Evolutionary conservation across 2,329 filamentous ascomycete species (phyloP).

Genomic region (Fusarium tricinctum): DNA sequence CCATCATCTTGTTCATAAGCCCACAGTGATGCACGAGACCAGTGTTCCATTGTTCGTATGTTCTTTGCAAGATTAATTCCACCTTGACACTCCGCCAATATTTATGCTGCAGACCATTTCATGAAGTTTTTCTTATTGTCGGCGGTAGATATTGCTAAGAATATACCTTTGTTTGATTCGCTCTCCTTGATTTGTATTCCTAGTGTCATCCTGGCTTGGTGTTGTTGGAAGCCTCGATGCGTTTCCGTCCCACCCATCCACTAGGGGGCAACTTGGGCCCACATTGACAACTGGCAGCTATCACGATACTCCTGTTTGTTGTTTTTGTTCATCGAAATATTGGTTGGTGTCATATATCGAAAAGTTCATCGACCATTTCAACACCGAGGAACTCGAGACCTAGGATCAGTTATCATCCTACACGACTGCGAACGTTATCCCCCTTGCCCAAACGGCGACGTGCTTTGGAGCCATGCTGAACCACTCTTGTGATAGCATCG

Average conservation of each 20-base stretch:
- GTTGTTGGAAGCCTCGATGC: slow-evolving; percentile 4
- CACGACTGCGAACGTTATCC: too few species aligned
- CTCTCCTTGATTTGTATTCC: background rate
- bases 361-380: background rate
- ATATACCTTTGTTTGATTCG: background rate
- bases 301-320: background rate
- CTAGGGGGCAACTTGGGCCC: slow-evolving; percentile 4
- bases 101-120: background rate
- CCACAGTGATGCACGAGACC: background rate
- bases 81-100: background rate
- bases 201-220: slow-evolving; percentile 2
- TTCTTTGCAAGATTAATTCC: background rate
- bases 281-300: background rate
- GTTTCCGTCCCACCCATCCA: slow-evolving; percentile 1
- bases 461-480: background rate
- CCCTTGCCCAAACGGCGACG: accelerated
- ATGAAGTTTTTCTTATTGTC: background rate
- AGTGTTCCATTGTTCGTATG: background rate
- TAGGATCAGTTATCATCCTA: accelerated
- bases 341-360: background rate
- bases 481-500: background rate
- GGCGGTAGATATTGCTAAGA: background rate
- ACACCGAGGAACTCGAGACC: background rate
- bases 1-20: background rate
- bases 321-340: background rate